These are phyloP conservation scores for Warburgia ugandensis DNA, from an alignment of 164 flowering plant genomes.

Conservation along the genomic window DNA sequence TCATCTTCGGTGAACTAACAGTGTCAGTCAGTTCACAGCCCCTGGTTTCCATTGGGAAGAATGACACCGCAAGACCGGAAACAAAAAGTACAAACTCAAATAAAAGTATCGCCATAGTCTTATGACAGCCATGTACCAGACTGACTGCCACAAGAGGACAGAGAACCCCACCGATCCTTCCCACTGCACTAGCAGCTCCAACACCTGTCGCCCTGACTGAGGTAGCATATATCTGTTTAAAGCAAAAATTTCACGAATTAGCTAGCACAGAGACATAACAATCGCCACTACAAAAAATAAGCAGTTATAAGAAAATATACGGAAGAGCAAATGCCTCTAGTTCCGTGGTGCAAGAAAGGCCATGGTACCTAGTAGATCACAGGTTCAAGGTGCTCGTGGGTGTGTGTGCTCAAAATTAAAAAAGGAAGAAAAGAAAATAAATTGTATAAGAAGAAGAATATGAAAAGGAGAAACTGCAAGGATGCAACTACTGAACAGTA, in stretches of 20 bases:
- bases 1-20: constrained; percentile 8
- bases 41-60: constrained; percentile 72
- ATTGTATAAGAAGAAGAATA: no score
- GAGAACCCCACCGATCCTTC: constrained; percentile 74
- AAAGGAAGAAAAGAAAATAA: no score
- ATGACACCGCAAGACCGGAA: constrained; percentile 47
- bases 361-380: no score
- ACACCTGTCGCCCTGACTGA: constrained; percentile 61
- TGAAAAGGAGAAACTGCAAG: no score
- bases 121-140: constrained; percentile 65
- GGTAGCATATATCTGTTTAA: constrained; percentile 67
- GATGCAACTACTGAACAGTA: no score
- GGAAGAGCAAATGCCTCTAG: no score
- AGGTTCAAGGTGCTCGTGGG: no score
- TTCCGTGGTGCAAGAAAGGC: no score
- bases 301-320: no score
- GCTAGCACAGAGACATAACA: neutral
- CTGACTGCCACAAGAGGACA: constrained; percentile 88
- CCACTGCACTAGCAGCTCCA: constrained; percentile 63
- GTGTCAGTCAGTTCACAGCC: constrained; percentile 52
- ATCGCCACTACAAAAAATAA: no score
- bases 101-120: constrained; percentile 42
- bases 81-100: constrained; percentile 47
- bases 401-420: no score
- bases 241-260: neutral